A percentile compares a stretch with the other conserved stretches of the same genome.
Conservation (phyloP, 148 eudicot genomes). For the Euryodendron excelsum region DNA sequence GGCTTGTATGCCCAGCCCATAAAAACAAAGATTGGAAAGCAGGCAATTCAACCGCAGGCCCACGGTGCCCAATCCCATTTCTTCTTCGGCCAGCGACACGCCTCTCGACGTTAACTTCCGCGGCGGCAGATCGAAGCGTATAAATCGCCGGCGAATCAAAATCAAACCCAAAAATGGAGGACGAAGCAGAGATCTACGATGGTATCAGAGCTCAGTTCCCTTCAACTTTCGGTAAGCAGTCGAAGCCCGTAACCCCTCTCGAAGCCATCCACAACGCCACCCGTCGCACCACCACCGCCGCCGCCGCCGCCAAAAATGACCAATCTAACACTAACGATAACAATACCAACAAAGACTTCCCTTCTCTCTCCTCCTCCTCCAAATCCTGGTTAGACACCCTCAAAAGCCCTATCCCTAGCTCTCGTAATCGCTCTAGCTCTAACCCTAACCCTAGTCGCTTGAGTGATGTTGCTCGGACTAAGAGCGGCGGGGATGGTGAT, state of each 20-base stretch:
- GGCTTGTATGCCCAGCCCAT: too few relatives aligned
- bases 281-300: constrained; percentile 40
- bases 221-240: constrained; percentile 66
- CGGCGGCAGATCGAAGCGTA: not conserved
- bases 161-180: constrained; percentile 27
- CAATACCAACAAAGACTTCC: constrained; percentile 17
- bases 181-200: constrained; percentile 66
- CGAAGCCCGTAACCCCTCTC: constrained; percentile 63
- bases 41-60: too few relatives aligned
- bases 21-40: not conserved
- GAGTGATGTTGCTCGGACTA: not conserved
- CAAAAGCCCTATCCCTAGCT: constrained; percentile 38
- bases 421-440: constrained; percentile 28
- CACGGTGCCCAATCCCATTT: not conserved
- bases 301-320: constrained; percentile 14
- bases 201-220: constrained; percentile 79
- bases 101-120: not conserved
- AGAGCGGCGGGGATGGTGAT: constrained; percentile 11
- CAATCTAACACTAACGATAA: not conserved
- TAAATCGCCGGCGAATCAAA: not conserved
- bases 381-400: constrained; percentile 53
- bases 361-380: constrained; percentile 57
- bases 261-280: constrained; percentile 76
- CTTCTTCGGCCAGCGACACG: not conserved
- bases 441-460: constrained; percentile 24